Percentiles rank a stretch among this genome's conserved stretches.
Conservation (phyloP, 495 filamentous ascomycete species). For the Aspergillus funiculosus region DNA sequence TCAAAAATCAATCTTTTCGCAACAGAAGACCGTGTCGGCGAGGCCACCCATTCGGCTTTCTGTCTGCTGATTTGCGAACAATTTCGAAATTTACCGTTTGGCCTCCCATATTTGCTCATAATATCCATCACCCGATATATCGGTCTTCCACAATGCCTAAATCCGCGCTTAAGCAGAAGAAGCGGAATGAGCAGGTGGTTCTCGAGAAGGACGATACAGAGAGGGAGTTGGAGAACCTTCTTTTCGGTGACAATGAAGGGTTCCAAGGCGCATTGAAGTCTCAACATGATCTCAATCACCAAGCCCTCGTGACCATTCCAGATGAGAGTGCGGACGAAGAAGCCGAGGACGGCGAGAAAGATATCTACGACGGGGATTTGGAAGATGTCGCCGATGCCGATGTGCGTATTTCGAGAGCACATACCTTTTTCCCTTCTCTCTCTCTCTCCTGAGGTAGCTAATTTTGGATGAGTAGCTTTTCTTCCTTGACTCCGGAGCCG, state of each 20-base stretch:
- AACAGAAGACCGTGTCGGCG: background rate
- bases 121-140: no score
- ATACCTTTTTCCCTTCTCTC: no score
- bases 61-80: background rate
- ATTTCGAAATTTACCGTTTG: background rate
- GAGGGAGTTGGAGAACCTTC: slow-evolving; percentile 73
- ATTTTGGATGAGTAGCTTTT: slow-evolving; percentile 48
- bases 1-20: background rate
- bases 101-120: no score
- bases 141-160: slow-evolving; percentile 28
- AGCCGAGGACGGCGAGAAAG: slow-evolving; percentile 17
- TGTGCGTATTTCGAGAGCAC: slow-evolving; percentile 47
- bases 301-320: slow-evolving; percentile 30
- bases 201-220: slow-evolving; percentile 74
- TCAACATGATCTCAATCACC: slow-evolving; percentile 30
- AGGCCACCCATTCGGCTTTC: background rate
- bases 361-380: slow-evolving; percentile 29
- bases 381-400: slow-evolving; percentile 57
- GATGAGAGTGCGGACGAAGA: slow-evolving; percentile 34
- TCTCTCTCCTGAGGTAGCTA: no score
- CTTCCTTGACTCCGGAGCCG: slow-evolving; percentile 60
- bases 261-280: slow-evolving; percentile 65
- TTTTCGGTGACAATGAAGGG: slow-evolving; percentile 78
- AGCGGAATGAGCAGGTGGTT: slow-evolving; percentile 37
- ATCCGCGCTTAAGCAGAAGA: slow-evolving; percentile 31